Evolutionary conservation across 2,329 filamentous ascomycete genomes (phyloP).

Genomic region (Bisporella sp.): DNA sequence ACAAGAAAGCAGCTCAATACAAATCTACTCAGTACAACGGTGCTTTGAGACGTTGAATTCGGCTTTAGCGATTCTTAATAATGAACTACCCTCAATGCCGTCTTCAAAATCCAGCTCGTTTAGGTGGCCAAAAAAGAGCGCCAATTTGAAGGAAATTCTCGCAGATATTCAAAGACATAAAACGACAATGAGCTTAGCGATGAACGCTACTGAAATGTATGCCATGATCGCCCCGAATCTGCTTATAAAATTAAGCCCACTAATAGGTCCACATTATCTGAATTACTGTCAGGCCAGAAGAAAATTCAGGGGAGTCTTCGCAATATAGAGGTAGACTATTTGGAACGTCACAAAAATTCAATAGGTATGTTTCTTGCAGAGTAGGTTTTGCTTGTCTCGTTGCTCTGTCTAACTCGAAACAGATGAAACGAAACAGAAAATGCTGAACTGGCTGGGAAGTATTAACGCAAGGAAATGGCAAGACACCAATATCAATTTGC

Average conservation of each 20-base stretch:
- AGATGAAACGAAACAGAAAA: constrained; percentile 2
- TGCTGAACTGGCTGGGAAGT: constrained; percentile 5
- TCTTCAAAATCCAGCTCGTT: constrained; percentile 3
- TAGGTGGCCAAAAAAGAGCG: constrained; percentile 9
- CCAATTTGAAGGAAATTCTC: constrained; percentile 6
- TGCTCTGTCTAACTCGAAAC: no score
- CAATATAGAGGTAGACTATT: background rate
- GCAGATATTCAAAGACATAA: constrained; percentile 13
- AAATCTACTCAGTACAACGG: constrained; percentile 8
- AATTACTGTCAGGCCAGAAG: constrained; percentile 2
- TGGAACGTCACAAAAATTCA: no score
- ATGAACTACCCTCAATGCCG: background rate
- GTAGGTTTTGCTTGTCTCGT: no score
- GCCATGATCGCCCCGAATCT: background rate
- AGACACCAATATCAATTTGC: constrained; percentile 5
- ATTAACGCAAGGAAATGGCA: constrained; percentile 7
- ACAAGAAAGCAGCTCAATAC: background rate
- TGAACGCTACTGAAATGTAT: constrained; percentile 9
- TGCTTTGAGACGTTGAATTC: constrained; percentile 10
- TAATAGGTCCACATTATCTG: background rate
- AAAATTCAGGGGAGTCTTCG: background rate
- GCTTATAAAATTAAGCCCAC: background rate
- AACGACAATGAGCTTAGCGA: constrained; percentile 9
- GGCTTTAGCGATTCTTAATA: constrained; percentile 4
- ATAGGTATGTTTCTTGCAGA: no score